Evolutionary conservation across 23 red algal species (phyloP).

Genomic region (Gracilaria domingensis): DNA sequence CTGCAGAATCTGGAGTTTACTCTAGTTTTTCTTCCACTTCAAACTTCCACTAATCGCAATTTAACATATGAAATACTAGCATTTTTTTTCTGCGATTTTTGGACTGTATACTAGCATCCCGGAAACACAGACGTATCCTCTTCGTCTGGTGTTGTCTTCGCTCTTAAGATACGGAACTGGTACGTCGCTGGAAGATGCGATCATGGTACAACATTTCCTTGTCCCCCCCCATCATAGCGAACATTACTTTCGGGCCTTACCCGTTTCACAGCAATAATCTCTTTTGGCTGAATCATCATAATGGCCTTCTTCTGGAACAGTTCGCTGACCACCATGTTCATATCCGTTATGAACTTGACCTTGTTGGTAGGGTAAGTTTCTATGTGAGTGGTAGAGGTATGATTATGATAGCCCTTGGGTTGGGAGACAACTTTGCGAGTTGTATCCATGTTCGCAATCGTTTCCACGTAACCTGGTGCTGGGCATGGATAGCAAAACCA

Average conservation of each 20-base stretch:
- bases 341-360: background rate
- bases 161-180: background rate
- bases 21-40: no score
- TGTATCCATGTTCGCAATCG: conserved; percentile 14
- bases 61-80: no score
- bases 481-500: conserved; percentile 76
- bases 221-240: background rate
- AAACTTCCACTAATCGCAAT: no score
- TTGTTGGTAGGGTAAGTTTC: no score
- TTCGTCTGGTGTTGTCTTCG: background rate
- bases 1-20: no score
- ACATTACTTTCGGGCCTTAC: background rate
- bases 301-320: no score
- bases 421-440: no score
- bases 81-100: no score
- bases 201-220: conserved; percentile 9
- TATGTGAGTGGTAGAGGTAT: conserved; percentile 3
- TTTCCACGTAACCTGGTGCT: conserved; percentile 38
- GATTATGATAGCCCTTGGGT: background rate
- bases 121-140: no score
- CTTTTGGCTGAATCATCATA: conserved; percentile 7
- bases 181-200: conserved; percentile 17
- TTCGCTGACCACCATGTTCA: no score
- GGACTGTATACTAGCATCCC: no score
- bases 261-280: conserved; percentile 35